Base-by-base conservation (phyloP, 805 yeast species). In the Yarrowia sp. region DNA sequence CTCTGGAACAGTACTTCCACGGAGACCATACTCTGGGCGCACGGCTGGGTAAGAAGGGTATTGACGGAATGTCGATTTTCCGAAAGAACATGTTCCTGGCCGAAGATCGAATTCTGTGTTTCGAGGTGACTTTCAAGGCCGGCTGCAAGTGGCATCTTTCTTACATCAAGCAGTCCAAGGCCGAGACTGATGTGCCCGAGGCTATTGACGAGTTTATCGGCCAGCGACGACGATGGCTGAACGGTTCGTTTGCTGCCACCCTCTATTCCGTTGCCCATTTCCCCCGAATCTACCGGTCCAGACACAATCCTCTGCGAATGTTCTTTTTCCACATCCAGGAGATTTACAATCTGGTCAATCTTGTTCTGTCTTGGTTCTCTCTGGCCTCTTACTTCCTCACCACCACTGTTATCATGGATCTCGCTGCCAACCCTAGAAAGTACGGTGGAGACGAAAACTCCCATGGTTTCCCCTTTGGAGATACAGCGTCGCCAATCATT, bases 101-200 rank as follows among this genome's bases (percentile, higher is more conserved):
- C 65, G 89, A 85, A 74, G 89, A 85, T 71, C 82, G 89, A 70
- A 85, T 85, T 68, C 77, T 85, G 67, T 85, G 89, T 74, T 83
- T 82, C 71, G 89, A 85, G 69, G 81, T 85, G 62, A 84, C 83
- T 17, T 86, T 87, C 64, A 85, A 85, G 71, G 75, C 76, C 38
- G 81, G 80, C 11, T 80, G 83, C 68, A 78, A 82, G 63, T 85
- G 89, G 89, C 81, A 85, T 66, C 79, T 85, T 68, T 75, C 87
- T 24, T 85, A 85, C 71, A 85, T 86, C 71, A 84, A 84, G 70
- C 80, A 82, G 58, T 85, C 89, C 16, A 77, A 81, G 69, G 89
- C 89, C 1, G 89, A 85, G 69, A 85, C 89, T 2, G 89, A 85
- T 75, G 89, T 85, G 10, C 89, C 89, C 2, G 86, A 83, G 54